Percentiles rank a stretch among this genome's conserved stretches.
These are phyloP conservation scores for Dendrothele bispora DNA, from an alignment of 768 basidiomycete species.

Conservation along the genomic window DNA sequence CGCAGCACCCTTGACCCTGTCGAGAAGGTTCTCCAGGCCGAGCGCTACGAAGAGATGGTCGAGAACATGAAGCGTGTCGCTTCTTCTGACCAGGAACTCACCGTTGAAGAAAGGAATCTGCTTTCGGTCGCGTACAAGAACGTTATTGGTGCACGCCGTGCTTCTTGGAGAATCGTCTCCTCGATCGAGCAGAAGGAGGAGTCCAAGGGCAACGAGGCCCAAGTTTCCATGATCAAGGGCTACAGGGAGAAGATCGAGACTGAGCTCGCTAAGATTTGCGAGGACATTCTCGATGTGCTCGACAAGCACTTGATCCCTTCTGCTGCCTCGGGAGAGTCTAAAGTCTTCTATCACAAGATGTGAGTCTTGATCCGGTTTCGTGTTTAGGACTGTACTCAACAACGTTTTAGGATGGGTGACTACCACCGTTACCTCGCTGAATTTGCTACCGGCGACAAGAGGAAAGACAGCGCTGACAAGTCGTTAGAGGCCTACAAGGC, in stretches of 20 bases:
- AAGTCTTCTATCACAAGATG: conserved; percentile 99
- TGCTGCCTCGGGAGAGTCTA: conserved; percentile 93
- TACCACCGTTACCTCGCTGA: conserved; percentile 99
- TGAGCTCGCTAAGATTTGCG: conserved; percentile 96
- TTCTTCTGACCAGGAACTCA: conserved; percentile 96
- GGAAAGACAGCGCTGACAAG: conserved; percentile 96
- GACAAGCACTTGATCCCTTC: conserved; percentile 98
- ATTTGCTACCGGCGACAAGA: conserved; percentile 97
- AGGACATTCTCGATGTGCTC: conserved; percentile 96
- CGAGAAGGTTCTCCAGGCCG: conserved; percentile 80
- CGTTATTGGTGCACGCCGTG: conserved; percentile 96
- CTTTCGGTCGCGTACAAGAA: conserved; percentile 99
- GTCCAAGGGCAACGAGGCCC: conserved; percentile 94
- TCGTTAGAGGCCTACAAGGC: conserved; percentile 97
- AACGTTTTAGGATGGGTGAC: conserved; percentile 85
- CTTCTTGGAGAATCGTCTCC: conserved; percentile 96
- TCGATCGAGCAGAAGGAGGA: conserved; percentile 99
- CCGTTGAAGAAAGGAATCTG: conserved; percentile 97
- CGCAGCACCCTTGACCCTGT: conserved; percentile 84
- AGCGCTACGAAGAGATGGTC: too few species aligned
- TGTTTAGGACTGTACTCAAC: conserved; percentile 1
- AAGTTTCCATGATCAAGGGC: conserved; percentile 96
- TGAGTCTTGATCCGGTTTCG: conserved; percentile 37
- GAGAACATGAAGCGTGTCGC: conserved; percentile 93
- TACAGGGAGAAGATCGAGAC: conserved; percentile 98